Evolutionary conservation across 371 early-diverging fungal genomes (phyloP).

Genomic region (Rhizopus microsporus): DNA sequence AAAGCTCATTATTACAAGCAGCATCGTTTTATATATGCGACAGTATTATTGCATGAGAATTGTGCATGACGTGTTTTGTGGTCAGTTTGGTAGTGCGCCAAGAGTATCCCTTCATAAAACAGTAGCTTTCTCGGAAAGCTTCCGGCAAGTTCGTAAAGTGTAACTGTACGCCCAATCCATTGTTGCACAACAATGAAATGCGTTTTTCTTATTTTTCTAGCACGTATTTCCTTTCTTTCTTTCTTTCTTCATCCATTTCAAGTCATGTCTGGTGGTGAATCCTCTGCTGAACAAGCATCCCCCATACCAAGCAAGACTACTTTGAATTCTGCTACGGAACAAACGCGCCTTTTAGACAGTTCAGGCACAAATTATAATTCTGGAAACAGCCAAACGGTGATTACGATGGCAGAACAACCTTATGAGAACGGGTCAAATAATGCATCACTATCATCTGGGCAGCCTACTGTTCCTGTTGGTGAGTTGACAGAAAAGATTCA

Average conservation of each 20-base stretch:
- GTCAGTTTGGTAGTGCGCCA: too few species aligned
- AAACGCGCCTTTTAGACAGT: slow-evolving; percentile 21
- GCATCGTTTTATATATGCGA: too few species aligned
- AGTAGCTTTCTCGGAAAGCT: too few species aligned
- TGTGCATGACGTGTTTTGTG: too few species aligned
- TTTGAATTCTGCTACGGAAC: slow-evolving; percentile 13
- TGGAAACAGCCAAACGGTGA: slow-evolving; percentile 17
- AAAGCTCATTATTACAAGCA: too few species aligned
- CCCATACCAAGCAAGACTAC: slow-evolving; percentile 12
- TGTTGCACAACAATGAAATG: slow-evolving; percentile 9
- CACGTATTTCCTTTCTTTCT: slow-evolving; percentile 1
- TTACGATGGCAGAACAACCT: slow-evolving; percentile 8
- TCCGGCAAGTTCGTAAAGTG: too few species aligned
- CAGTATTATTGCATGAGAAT: too few species aligned
- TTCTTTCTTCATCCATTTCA: neutral
- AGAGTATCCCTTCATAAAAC: too few species aligned
- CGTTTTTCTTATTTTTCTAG: slow-evolving; percentile 1
- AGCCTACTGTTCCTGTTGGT: slow-evolving; percentile 24
- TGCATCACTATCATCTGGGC: slow-evolving; percentile 5
- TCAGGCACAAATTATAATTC: slow-evolving; percentile 15
- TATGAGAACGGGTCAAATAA: slow-evolving; percentile 1
- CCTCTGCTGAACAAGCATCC: slow-evolving; percentile 3
- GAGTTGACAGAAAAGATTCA: slow-evolving; percentile 34
- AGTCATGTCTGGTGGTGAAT: slow-evolving; percentile 3
- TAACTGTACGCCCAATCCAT: neutral